Evolutionary conservation across 2,329 filamentous ascomycete genomes (phyloP).

Genomic region (Simplicillium sp.): DNA sequence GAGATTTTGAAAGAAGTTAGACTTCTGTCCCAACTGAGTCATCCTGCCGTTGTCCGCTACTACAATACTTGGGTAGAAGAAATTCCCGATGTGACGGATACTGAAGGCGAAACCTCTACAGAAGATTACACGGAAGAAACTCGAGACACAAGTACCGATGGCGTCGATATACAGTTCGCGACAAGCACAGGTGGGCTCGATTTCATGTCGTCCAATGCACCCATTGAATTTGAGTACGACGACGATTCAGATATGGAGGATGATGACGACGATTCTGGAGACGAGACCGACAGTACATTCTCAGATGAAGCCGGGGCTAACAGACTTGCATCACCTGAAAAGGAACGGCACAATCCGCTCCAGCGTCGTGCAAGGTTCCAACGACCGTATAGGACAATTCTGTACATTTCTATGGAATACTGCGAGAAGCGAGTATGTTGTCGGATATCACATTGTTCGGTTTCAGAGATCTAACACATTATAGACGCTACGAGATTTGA

Average conservation of each 20-base stretch:
- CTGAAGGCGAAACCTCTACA: constrained; percentile 47
- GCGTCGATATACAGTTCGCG: constrained; percentile 47
- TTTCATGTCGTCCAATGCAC: constrained; percentile 81
- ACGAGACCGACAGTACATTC: constrained; percentile 29
- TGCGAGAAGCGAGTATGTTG: constrained; percentile 72
- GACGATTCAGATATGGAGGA: constrained; percentile 35
- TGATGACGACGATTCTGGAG: constrained; percentile 34
- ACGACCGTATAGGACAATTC: constrained; percentile 55
- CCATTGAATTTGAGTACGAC: constrained; percentile 70
- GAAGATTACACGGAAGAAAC: constrained; percentile 33
- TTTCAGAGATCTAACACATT: neutral
- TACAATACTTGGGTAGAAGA: constrained; percentile 94
- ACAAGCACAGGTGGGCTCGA: constrained; percentile 76
- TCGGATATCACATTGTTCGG: neutral
- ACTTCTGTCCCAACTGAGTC: constrained; percentile 83
- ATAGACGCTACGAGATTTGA: constrained; percentile 76
- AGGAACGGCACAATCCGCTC: constrained; percentile 17
- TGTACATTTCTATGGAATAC: constrained; percentile 99
- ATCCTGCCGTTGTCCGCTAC: constrained; percentile 79
- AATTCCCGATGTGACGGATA: constrained; percentile 39
- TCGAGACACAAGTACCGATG: constrained; percentile 27
- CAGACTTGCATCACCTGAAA: constrained; percentile 18
- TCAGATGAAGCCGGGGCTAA: constrained; percentile 21
- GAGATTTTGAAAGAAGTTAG: constrained; percentile 81
- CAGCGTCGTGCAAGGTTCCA: constrained; percentile 28